Conservation (phyloP, 805 yeast genomes). For the Martiniozyma abietophila region DNA sequence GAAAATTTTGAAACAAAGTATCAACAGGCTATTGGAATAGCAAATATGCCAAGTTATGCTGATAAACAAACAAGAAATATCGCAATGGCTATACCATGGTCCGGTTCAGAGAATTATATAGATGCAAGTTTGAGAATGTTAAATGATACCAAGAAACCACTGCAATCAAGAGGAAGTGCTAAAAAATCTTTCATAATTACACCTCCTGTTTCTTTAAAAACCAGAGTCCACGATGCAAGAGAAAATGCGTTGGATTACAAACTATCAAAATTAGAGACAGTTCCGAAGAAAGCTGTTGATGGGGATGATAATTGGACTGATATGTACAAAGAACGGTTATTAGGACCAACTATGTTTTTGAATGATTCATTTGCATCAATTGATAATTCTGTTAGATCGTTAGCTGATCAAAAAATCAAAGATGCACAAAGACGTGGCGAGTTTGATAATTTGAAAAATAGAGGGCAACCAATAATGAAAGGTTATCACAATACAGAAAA, state of each 20-base stretch:
- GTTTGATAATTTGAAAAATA: slow-evolving; percentile 43
- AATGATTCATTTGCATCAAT: slow-evolving; percentile 33
- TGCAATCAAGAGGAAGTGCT: slow-evolving; percentile 6
- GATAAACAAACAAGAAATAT: slow-evolving; percentile 35
- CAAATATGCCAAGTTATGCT: slow-evolving; percentile 36
- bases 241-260: slow-evolving; percentile 61
- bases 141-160: slow-evolving; percentile 39
- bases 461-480: slow-evolving; percentile 52
- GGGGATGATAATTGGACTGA: slow-evolving; percentile 46
- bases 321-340: slow-evolving; percentile 52
- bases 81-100: slow-evolving; percentile 51
- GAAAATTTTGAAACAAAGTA: slow-evolving; percentile 29
- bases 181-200: slow-evolving; percentile 8
- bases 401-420: slow-evolving; percentile 70
- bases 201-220: slow-evolving; percentile 14
- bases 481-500: slow-evolving; percentile 31
- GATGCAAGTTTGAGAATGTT: slow-evolving; percentile 49
- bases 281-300: slow-evolving; percentile 14
- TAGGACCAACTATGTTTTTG: slow-evolving; percentile 45
- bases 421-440: slow-evolving; percentile 67
- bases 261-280: slow-evolving; percentile 31
- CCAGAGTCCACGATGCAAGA: slow-evolving; percentile 49
- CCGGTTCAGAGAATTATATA: slow-evolving; percentile 38
- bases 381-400: slow-evolving; percentile 45
- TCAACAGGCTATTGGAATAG: slow-evolving; percentile 32